Evolutionary conservation across 495 filamentous ascomycete species (phyloP).

Genomic region (Podospora anserina): DNA sequence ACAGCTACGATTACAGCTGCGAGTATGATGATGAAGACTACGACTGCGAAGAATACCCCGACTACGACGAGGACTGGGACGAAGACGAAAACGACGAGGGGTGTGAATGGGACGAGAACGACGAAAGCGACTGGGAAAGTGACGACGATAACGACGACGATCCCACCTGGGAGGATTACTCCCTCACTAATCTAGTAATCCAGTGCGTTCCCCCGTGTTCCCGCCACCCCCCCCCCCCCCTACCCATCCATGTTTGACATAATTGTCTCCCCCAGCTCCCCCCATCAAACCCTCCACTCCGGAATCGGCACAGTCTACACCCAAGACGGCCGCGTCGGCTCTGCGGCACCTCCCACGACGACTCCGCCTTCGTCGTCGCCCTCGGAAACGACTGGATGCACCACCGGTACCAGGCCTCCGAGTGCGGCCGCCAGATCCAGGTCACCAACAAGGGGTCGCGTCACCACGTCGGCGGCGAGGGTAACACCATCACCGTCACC

Average conservation of each 20-base stretch:
- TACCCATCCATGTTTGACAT: background rate
- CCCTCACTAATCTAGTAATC: background rate
- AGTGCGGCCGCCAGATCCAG: constrained; percentile 33
- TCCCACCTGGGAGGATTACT: background rate
- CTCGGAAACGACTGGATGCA: constrained; percentile 24
- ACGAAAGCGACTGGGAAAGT: background rate
- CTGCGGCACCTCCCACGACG: constrained; percentile 29
- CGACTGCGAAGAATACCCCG: background rate
- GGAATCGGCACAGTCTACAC: constrained; percentile 30
- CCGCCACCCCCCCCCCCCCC: background rate
- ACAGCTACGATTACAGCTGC: too few species aligned
- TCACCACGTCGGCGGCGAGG: constrained; percentile 28
- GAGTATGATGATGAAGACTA: too few species aligned
- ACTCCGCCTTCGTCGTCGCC: constrained; percentile 26
- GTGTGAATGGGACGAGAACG: background rate
- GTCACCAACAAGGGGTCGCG: constrained; percentile 33
- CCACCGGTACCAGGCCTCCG: constrained; percentile 17
- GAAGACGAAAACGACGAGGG: background rate
- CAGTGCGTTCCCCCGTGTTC: background rate
- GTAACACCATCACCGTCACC: constrained; percentile 28
- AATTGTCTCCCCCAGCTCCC: background rate
- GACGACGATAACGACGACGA: background rate
- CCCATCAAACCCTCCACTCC: constrained; percentile 15
- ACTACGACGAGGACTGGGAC: background rate
- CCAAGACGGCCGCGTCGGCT: constrained; percentile 28